A percentile compares a stretch with the other conserved stretches of the same genome.
phyloP scores from a whole-genome alignment of 2,329 filamentous ascomycete genomes.

The Rugonectria rugulosa region DNA sequence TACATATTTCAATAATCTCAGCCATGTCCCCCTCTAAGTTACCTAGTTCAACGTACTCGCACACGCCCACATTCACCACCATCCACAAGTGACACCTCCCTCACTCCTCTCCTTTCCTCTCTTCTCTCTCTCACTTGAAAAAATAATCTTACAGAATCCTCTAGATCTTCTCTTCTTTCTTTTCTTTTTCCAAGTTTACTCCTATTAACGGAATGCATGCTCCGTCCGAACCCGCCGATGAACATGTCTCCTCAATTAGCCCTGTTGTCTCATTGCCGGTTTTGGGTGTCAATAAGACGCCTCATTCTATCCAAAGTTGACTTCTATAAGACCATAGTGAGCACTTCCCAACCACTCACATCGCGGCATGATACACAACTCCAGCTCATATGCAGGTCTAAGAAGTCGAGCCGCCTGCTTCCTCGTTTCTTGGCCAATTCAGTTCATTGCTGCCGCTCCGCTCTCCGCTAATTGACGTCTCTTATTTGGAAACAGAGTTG shows the following conservation, averaged over 20 bases:
- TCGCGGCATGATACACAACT: not conserved
- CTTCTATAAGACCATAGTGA: conserved; percentile 5
- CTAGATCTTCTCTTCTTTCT: not conserved
- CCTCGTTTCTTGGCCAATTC: conserved; percentile 14
- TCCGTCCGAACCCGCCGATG: not conserved
- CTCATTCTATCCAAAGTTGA: conserved; percentile 10
- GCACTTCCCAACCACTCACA: not conserved
- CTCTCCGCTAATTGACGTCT: conserved; percentile 25
- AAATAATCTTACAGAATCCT: not conserved
- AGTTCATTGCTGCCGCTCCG: not conserved
- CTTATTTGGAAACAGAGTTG: conserved; percentile 10
- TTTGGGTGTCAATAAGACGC: conserved; percentile 15
- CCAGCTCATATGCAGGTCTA: conserved; percentile 4
- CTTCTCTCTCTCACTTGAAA: not conserved
- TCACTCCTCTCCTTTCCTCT: not conserved
- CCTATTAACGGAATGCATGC: not conserved
- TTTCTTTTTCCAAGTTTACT: not conserved
- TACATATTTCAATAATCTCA: no score
- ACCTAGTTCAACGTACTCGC: not conserved
- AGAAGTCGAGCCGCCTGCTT: not conserved
- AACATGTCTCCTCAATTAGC: not conserved
- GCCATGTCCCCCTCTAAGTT: not conserved
- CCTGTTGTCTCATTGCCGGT: conserved; percentile 1
- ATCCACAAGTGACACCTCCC: not conserved
- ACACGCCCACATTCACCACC: not conserved